Conservation (phyloP, 208 protist genomes). For the Jaenimonas drosophilae region DNA sequence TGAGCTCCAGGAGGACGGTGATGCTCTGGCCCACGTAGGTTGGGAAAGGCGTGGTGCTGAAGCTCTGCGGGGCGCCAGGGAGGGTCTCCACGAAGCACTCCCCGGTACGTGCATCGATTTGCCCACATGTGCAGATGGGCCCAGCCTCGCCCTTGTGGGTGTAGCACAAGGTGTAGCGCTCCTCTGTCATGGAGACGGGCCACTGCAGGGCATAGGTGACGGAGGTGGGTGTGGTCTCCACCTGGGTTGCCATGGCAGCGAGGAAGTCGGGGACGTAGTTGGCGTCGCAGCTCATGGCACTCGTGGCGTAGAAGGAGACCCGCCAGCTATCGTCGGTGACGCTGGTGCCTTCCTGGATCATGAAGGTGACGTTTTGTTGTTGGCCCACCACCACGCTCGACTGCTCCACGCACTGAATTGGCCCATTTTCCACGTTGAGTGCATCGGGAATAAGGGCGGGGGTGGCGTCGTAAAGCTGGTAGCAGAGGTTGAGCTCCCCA, state of each 20-base stretch:
- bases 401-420: constrained; percentile 55
- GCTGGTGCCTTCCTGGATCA: constrained; percentile 23
- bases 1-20: constrained; percentile 26
- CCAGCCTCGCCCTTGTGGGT: constrained; percentile 31
- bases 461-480: constrained; percentile 50
- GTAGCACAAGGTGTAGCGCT: constrained; percentile 78
- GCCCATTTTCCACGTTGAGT: constrained; percentile 31
- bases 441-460: constrained; percentile 33
- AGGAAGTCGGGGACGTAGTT: constrained; percentile 52
- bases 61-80: constrained; percentile 32
- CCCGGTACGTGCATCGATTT: constrained; percentile 50
- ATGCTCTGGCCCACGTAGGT: constrained; percentile 83
- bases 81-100: constrained; percentile 61
- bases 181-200: constrained; percentile 54
- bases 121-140: constrained; percentile 72
- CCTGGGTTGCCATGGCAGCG: constrained; percentile 20
- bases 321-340: constrained; percentile 61
- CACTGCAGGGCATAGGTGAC: constrained; percentile 71
- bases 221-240: constrained; percentile 20
- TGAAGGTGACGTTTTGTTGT: constrained; percentile 56
- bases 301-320: constrained; percentile 63
- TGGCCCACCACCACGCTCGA: constrained; percentile 44
- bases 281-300: constrained; percentile 23
- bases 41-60: constrained; percentile 32
- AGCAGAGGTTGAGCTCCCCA: constrained; percentile 66